Conservation (phyloP, 768 basidiomycete species). For the Lactifluus piperatus region DNA sequence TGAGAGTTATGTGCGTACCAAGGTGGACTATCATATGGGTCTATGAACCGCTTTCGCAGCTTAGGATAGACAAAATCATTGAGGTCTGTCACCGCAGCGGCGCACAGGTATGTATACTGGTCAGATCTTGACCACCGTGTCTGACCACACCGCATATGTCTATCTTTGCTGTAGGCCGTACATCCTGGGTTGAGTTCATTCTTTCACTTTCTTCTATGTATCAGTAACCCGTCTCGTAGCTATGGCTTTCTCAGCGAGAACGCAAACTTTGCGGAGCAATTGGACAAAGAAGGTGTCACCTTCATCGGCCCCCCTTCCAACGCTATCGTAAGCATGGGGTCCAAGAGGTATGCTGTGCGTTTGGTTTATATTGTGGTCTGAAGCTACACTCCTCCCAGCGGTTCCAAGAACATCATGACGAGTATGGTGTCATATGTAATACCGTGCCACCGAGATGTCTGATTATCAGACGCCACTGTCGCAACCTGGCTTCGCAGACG, state of each 20-base stretch:
- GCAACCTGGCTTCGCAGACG: slow-evolving; percentile 37
- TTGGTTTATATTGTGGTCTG: neutral
- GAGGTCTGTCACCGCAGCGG: slow-evolving; percentile 73
- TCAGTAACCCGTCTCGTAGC: slow-evolving; percentile 29
- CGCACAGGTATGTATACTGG: slow-evolving; percentile 54
- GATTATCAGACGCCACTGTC: neutral
- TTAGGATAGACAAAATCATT: slow-evolving; percentile 83
- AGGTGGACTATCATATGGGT: neutral
- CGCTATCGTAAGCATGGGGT: slow-evolving; percentile 92
- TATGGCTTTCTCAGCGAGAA: slow-evolving; percentile 94
- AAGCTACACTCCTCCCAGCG: slow-evolving; percentile 35
- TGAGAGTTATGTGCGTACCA: slow-evolving; percentile 75
- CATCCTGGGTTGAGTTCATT: slow-evolving; percentile 66
- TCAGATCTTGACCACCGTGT: neutral
- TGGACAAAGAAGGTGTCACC: slow-evolving; percentile 71
- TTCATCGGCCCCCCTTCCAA: slow-evolving; percentile 87
- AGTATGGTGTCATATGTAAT: slow-evolving; percentile 32
- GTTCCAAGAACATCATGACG: slow-evolving; percentile 94
- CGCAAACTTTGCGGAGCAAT: slow-evolving; percentile 63
- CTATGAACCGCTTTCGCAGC: slow-evolving; percentile 33
- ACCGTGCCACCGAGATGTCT: neutral
- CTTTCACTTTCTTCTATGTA: neutral
- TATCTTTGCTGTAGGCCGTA: slow-evolving; percentile 49
- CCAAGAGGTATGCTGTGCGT: slow-evolving; percentile 62
- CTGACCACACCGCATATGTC: neutral